phyloP scores from a whole-genome alignment of 192 early-diverging fungal genomes.

The Backusella westeae region DNA sequence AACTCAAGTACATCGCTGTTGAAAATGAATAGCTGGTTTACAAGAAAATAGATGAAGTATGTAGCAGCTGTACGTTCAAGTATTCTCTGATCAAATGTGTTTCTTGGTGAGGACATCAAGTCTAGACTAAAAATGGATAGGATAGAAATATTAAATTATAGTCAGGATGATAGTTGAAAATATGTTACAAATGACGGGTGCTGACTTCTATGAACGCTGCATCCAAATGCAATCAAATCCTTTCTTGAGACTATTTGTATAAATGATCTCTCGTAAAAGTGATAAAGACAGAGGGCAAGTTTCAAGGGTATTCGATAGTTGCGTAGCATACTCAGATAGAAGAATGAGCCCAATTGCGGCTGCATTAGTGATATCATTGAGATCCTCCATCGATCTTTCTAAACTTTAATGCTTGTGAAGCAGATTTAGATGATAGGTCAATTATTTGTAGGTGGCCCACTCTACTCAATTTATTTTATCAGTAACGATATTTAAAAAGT shows the following conservation, averaged over 20 bases:
- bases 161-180: constrained; percentile 54
- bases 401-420: background rate
- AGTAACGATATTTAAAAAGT: background rate
- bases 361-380: background rate
- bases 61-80: constrained; percentile 8
- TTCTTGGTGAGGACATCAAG: background rate
- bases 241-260: background rate
- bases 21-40: background rate
- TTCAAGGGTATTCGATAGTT: background rate
- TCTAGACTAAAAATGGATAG: constrained; percentile 4
- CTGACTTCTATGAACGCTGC: constrained; percentile 18
- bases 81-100: background rate
- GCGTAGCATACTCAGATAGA: background rate
- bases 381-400: background rate
- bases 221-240: background rate
- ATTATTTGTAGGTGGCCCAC: background rate
- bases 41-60: background rate
- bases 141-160: constrained; percentile 25
- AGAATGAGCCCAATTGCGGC: background rate
- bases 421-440: background rate
- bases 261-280: background rate
- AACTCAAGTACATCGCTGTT: background rate
- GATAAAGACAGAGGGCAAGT: background rate
- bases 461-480: background rate
- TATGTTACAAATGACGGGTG: constrained; percentile 43